These are phyloP conservation scores for Blastobotrys raffinosifermentans DNA, from an alignment of 1,139 yeast genomes.

Conservation along the genomic window DNA sequence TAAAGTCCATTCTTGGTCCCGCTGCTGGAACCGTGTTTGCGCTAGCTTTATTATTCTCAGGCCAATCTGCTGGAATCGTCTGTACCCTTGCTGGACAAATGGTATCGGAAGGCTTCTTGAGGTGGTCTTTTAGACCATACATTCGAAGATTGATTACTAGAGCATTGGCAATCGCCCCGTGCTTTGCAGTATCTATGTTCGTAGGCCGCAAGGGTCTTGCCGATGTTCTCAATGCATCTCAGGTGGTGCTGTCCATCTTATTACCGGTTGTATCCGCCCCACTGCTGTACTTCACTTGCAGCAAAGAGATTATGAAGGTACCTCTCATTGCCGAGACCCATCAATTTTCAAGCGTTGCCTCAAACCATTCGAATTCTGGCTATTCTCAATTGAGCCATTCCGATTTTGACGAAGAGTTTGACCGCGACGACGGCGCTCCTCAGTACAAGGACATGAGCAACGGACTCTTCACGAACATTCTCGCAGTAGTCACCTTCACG, in stretches of 20 bases:
- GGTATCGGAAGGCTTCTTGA: constrained; percentile 88
- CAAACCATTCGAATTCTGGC: not conserved
- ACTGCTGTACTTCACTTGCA: constrained; percentile 73
- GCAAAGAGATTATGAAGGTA: constrained; percentile 72
- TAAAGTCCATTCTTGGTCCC: constrained; percentile 69
- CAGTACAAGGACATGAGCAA: constrained; percentile 58
- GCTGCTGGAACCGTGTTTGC: constrained; percentile 93
- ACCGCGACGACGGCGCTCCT: constrained; percentile 4
- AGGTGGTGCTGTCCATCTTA: constrained; percentile 77
- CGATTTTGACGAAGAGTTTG: not conserved
- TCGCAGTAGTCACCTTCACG: constrained; percentile 62
- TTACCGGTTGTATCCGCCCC: constrained; percentile 92
- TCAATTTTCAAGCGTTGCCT: no score
- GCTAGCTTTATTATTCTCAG: constrained; percentile 85
- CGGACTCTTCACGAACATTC: constrained; percentile 46
- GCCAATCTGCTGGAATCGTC: constrained; percentile 97
- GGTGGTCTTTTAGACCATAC: constrained; percentile 85
- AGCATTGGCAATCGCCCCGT: constrained; percentile 80
- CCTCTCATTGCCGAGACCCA: constrained; percentile 20
- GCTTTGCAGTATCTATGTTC: constrained; percentile 67
- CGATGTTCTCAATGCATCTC: constrained; percentile 73
- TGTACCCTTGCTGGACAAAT: constrained; percentile 96
- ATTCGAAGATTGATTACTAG: constrained; percentile 78
- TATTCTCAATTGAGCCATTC: not conserved
- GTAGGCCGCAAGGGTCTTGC: constrained; percentile 86